Evolutionary conservation across 371 early-diverging fungal species (phyloP).

Genomic region (Rhizopus arrhizus): DNA sequence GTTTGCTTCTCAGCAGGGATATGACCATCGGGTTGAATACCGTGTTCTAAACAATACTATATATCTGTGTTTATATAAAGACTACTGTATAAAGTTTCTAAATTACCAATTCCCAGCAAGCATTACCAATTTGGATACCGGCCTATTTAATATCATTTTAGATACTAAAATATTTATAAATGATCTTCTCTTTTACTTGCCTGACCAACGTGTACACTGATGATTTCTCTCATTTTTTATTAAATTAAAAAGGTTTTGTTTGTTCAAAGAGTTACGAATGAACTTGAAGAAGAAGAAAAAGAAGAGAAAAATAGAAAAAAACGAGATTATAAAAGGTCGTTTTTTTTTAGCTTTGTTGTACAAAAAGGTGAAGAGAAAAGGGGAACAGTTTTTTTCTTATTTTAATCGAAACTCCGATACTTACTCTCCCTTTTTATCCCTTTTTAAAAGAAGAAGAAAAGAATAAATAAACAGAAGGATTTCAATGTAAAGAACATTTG

Average conservation of each 20-base stretch:
- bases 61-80: background rate
- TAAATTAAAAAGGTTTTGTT: constrained; percentile 9
- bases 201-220: constrained; percentile 90
- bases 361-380: constrained; percentile 2
- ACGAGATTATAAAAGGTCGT: background rate
- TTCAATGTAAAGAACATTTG: no score
- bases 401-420: no score
- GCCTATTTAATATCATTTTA: constrained; percentile 58
- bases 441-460: no score
- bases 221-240: constrained; percentile 92
- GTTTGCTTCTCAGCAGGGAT: constrained; percentile 85
- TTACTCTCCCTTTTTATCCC: no score
- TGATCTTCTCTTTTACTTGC: constrained; percentile 2
- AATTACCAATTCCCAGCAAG: constrained; percentile 92
- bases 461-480: no score
- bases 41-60: constrained; percentile 89
- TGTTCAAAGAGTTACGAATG: constrained; percentile 14
- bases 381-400: constrained; percentile 1
- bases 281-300: constrained; percentile 23
- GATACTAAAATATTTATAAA: background rate
- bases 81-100: background rate
- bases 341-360: constrained; percentile 2
- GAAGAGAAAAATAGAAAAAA: background rate
- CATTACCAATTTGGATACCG: constrained; percentile 99
- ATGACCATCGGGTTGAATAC: constrained; percentile 95